Evolutionary conservation across 768 basidiomycete species (phyloP), one percentile per base, ranked within the genome.

Genomic region (Serendipita indica): DNA sequence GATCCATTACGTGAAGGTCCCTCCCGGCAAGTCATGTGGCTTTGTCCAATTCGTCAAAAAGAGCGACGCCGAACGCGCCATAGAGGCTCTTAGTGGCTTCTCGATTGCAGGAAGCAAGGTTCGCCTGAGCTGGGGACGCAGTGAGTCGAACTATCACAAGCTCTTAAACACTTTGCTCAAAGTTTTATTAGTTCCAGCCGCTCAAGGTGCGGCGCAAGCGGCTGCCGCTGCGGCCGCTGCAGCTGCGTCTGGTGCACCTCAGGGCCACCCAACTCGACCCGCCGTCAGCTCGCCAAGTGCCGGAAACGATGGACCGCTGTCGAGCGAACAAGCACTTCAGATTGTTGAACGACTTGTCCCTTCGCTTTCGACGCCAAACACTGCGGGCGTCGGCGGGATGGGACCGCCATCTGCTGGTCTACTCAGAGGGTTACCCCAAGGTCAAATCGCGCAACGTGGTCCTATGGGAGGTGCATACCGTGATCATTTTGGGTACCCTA

Each of bases 1-100:
- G 61, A 92, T 92, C 58, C 88, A 91, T 69, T 92, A 93, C 67
- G 89, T 94, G 67, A 94, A 93, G 70, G 91, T 96, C n/a, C 92
- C 92, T 10, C 84, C 89, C 41, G 90, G 89, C 56, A 94, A 94
- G 67, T 88, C 92, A 63, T 96, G 92, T 65, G 92, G 92, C 1
- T 96, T 96, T 66, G 92, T 96, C 43, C 92, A 96, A 71, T 96
- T 90, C 65, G 87, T 94, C 27, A 79, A 83, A 63, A 91, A 94
- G 70, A 81, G 80, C 7, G 92, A 96, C 70, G 92, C 92, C 10
- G 90, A 93, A 69, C 77, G 80, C 34, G 90, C 91, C 6, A 96
- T 96, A 61, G 87, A 91, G 71, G 90, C 89, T 71, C 92, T 94
- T 91, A 91, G 94, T 73, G 91, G 90, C 25, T 94, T 92, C 68